Conservation (phyloP, 108 stramenopile species). For the Nitzschia palea region DNA sequence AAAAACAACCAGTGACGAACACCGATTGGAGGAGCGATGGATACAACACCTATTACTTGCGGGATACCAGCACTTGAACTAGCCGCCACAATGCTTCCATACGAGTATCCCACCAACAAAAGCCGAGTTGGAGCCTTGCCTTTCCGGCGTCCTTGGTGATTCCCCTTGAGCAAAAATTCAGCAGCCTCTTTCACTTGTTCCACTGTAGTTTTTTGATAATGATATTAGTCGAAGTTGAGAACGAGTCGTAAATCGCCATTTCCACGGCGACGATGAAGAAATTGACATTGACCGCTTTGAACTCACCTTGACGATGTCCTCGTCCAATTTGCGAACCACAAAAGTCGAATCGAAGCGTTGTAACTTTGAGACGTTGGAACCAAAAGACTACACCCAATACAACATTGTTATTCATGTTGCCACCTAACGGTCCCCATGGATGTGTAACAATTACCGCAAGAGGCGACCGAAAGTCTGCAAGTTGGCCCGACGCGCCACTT, state of each 20-base stretch:
- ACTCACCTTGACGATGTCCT: conserved; percentile 34
- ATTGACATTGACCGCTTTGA: too few species aligned
- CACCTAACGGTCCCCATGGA: conserved; percentile 64
- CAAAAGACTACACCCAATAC: conserved; percentile 43
- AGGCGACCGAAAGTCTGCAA: conserved; percentile 31
- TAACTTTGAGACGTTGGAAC: conserved; percentile 54
- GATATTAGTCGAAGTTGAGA: too few species aligned
- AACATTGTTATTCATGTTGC: conserved; percentile 65
- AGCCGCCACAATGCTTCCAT: conserved; percentile 51
- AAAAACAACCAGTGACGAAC: conserved; percentile 52
- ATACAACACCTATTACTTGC: conserved; percentile 41
- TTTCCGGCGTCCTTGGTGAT: conserved; percentile 1
- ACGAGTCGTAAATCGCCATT: too few species aligned
- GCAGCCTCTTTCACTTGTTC: conserved; percentile 50
- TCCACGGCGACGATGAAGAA: too few species aligned
- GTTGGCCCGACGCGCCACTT: conserved; percentile 8
- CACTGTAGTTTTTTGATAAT: conserved; percentile 21
- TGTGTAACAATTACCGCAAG: conserved; percentile 57
- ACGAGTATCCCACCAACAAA: conserved; percentile 62
- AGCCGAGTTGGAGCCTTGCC: conserved; percentile 17
- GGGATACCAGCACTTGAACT: conserved; percentile 44
- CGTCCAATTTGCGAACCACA: conserved; percentile 41
- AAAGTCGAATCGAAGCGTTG: conserved; percentile 57
- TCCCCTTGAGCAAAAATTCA: conserved; percentile 27
- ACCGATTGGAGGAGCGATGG: conserved; percentile 55